phyloP scores from a whole-genome alignment of 1,139 yeast genomes.

The Citeromyces hawaiiensis region DNA sequence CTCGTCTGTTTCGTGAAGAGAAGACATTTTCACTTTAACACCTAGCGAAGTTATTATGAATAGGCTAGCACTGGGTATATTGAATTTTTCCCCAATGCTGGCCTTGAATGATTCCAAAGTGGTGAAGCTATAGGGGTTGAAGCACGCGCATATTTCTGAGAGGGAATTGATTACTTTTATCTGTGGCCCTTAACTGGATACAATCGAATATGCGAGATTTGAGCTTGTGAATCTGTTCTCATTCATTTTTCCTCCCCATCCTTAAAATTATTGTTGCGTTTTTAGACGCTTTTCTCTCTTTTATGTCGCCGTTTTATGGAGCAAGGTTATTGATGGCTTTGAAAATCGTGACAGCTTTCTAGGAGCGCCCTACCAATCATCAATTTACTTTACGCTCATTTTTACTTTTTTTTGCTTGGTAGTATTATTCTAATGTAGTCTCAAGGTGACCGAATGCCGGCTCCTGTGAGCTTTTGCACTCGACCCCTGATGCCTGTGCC shows the following conservation, averaged over 20 bases:
- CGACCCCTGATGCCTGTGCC: no score
- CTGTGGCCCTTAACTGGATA: neutral
- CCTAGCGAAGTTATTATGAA: neutral
- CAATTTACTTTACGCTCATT: no score
- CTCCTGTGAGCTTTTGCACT: no score
- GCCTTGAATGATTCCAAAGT: neutral
- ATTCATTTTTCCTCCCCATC: neutral
- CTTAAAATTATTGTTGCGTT: no score
- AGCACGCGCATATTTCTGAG: neutral
- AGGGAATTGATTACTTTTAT: neutral
- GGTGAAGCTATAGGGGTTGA: neutral
- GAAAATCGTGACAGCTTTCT: no score
- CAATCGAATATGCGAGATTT: neutral
- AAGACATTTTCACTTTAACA: neutral
- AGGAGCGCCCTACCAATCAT: no score
- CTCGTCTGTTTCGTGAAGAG: neutral
- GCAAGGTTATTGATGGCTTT: no score
- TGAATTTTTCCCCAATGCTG: neutral
- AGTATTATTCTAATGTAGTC: no score
- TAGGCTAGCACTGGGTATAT: neutral
- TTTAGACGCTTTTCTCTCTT: no score
- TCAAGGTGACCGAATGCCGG: no score
- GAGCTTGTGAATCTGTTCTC: conserved; percentile 1
- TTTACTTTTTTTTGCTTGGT: no score
- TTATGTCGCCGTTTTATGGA: no score